These are phyloP conservation scores for Hermanozyma aechmeae DNA, from an alignment of 805 yeast genomes.

Conservation along the genomic window DNA sequence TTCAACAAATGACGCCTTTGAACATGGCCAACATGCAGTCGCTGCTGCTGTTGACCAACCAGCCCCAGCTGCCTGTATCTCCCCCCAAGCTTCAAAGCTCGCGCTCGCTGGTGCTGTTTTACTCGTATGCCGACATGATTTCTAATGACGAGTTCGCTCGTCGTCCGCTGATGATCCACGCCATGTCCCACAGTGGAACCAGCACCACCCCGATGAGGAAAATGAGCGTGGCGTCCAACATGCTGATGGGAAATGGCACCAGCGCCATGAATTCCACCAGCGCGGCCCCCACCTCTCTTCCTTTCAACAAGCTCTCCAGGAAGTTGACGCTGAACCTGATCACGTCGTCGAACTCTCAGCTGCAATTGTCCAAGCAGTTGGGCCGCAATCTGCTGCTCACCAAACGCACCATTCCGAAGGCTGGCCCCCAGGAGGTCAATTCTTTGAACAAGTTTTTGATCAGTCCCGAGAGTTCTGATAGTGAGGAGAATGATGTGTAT, in stretches of 20 bases:
- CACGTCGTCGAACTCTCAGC: conserved; percentile 3
- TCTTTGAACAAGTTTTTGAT: conserved; percentile 11
- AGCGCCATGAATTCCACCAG: neutral
- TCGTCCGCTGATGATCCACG: conserved; percentile 46
- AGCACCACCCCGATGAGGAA: conserved; percentile 7
- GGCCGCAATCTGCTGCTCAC: conserved; percentile 1
- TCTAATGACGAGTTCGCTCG: conserved; percentile 56
- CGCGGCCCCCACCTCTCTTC: conserved; percentile 1
- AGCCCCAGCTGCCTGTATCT: conserved; percentile 20
- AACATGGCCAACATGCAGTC: conserved; percentile 4
- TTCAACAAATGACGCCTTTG: conserved; percentile 15
- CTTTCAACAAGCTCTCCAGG: conserved; percentile 5
- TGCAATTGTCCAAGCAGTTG: conserved; percentile 17
- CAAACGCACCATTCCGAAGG: too few relatives aligned
- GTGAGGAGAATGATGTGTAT: conserved; percentile 9
- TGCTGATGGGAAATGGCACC: too few relatives aligned
- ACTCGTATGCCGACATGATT: conserved; percentile 74
- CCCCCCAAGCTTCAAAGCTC: conserved; percentile 30
- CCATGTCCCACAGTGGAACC: conserved; percentile 22
- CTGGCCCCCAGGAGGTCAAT: too few relatives aligned
- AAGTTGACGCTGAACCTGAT: conserved; percentile 3
- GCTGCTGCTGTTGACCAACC: conserved; percentile 5
- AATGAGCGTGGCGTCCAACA: conserved; percentile 9
- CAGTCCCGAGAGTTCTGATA: conserved; percentile 18
- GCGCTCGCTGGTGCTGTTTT: conserved; percentile 41